These are phyloP conservation scores for Trypanosoma mega DNA, from an alignment of 208 protist genomes.

Conservation along the genomic window DNA sequence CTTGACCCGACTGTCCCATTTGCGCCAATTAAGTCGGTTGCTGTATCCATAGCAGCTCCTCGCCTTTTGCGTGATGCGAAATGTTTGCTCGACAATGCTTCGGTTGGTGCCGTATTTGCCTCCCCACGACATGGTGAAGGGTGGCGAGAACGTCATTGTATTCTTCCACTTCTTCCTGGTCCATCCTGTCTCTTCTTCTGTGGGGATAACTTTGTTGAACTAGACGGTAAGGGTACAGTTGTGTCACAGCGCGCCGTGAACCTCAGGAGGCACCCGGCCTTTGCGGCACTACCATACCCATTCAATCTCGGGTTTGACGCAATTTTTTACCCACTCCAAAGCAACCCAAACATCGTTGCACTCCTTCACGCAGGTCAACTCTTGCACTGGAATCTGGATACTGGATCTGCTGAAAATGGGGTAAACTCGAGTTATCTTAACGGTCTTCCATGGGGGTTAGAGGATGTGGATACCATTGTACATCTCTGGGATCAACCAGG, in stretches of 20 bases:
- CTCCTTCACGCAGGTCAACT: conserved; percentile 43
- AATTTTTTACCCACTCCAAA: conserved; percentile 53
- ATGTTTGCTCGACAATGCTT: conserved; percentile 18
- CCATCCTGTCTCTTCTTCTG: conserved; percentile 50
- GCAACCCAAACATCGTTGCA: conserved; percentile 34
- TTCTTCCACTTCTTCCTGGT: conserved; percentile 42
- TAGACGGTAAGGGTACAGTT: conserved; percentile 27
- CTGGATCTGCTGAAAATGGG: conserved; percentile 17
- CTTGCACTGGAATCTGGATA: conserved; percentile 57
- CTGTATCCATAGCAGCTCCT: conserved; percentile 27
- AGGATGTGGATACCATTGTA: conserved; percentile 34
- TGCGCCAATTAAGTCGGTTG: background rate
- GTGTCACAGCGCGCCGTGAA: conserved; percentile 15
- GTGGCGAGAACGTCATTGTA: conserved; percentile 42
- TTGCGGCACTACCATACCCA: conserved; percentile 47
- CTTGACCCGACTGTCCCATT: conserved; percentile 21
- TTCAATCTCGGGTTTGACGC: conserved; percentile 63
- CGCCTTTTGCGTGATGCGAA: conserved; percentile 17
- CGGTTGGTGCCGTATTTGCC: conserved; percentile 26
- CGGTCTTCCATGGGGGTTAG: conserved; percentile 39
- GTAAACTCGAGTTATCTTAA: conserved; percentile 28
- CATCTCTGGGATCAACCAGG: conserved; percentile 41
- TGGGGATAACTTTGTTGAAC: conserved; percentile 49
- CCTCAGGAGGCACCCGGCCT: conserved; percentile 36
- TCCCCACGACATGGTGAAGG: conserved; percentile 8